These are phyloP conservation scores for Penicillium janthinellum DNA, from an alignment of 2,329 filamentous ascomycete genomes.

Conservation along the genomic window DNA sequence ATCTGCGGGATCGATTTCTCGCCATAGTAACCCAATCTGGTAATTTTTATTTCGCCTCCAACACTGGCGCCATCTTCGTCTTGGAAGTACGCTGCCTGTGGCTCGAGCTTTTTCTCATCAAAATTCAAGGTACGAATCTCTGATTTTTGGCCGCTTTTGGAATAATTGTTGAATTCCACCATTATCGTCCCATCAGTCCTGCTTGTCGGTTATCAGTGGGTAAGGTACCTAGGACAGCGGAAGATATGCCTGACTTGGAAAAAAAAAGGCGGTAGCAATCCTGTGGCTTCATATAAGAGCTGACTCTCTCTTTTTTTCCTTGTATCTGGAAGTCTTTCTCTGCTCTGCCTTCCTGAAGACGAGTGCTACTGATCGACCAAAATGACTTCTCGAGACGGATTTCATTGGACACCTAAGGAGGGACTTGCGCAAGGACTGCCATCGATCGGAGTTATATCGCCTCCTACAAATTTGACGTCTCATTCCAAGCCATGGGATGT, in stretches of 20 bases:
- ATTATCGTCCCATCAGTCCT: background rate
- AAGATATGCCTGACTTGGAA: background rate
- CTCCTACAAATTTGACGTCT: constrained; percentile 19
- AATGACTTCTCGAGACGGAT: constrained; percentile 30
- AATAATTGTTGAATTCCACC: background rate
- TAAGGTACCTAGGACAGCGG: background rate
- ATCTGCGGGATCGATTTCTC: background rate
- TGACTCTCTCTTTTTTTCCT: background rate
- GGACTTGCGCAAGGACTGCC: constrained; percentile 26
- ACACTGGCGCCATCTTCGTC: background rate
- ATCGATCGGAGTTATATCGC: constrained; percentile 26
- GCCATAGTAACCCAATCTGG: background rate
- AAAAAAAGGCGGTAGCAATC: background rate
- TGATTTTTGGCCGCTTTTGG: constrained; percentile 7
- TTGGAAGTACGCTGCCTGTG: background rate
- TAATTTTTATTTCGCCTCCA: background rate
- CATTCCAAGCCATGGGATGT: constrained; percentile 20
- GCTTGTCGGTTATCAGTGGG: background rate
- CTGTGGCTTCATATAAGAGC: background rate
- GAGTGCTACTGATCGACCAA: background rate
- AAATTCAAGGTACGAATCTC: background rate
- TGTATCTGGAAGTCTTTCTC: background rate
- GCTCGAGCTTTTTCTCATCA: background rate
- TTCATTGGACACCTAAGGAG: constrained; percentile 26
- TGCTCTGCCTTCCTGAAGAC: background rate